These are phyloP conservation scores for Populus alba DNA, from an alignment of 345 rosid species.

Conservation along the genomic window DNA sequence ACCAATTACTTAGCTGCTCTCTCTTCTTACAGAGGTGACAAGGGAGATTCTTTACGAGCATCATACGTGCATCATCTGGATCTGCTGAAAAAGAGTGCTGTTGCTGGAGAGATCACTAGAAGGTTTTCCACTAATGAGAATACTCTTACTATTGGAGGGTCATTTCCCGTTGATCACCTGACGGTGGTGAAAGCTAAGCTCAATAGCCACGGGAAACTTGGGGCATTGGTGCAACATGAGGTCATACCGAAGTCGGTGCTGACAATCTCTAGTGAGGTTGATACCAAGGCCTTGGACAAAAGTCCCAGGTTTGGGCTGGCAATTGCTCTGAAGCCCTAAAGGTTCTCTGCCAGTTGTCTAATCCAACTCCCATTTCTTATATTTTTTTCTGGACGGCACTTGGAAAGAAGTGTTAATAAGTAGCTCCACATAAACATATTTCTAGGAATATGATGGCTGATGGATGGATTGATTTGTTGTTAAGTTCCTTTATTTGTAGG, in stretches of 20 bases:
- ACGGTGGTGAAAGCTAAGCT: conserved; percentile 83
- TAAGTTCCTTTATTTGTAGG: conserved; percentile 10
- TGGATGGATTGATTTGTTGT: conserved; percentile 25
- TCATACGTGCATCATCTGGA: conserved; percentile 76
- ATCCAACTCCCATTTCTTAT: conserved; percentile 10
- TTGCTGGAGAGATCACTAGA: conserved; percentile 73
- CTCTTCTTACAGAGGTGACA: conserved; percentile 63
- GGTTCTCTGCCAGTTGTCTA: conserved; percentile 2
- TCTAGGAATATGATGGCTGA: conserved; percentile 12
- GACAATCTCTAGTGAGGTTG: conserved; percentile 78
- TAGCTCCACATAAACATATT: conserved; percentile 27
- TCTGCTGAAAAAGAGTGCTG: conserved; percentile 55
- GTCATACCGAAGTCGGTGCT: conserved; percentile 67
- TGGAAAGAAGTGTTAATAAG: conserved; percentile 43
- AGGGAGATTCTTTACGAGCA: conserved; percentile 75
- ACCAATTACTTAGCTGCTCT: not conserved
- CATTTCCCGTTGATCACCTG: conserved; percentile 63
- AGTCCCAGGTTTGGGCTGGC: conserved; percentile 79
- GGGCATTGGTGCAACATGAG: conserved; percentile 86
- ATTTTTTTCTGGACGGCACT: conserved; percentile 19
- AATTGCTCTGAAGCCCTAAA: conserved; percentile 72
- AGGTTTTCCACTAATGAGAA: conserved; percentile 89
- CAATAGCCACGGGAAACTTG: conserved; percentile 74
- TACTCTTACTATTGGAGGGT: conserved; percentile 75
- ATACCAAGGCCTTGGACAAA: conserved; percentile 78